Evolutionary conservation across 2,329 filamentous ascomycete species (phyloP).

Genomic region (Biscogniauxia marginata): DNA sequence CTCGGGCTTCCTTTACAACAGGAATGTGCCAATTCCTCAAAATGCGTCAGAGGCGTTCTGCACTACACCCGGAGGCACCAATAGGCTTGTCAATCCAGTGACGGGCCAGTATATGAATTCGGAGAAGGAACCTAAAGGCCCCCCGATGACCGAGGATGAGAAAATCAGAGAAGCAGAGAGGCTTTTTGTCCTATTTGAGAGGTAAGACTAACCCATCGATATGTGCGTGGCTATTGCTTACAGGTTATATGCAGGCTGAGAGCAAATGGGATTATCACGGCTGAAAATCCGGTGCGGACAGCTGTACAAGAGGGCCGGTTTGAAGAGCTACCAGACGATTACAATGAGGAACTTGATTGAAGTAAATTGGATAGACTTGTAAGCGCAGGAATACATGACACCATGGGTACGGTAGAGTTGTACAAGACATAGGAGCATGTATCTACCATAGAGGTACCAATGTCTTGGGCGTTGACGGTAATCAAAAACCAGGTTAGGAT

Average conservation of each 20-base stretch:
- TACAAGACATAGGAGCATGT: neutral
- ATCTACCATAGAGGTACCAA: neutral
- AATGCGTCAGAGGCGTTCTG: conserved; percentile 56
- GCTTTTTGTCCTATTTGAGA: conserved; percentile 87
- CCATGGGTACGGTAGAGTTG: neutral
- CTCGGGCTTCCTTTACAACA: conserved; percentile 82
- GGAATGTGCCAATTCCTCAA: conserved; percentile 75
- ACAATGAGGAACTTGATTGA: conserved; percentile 30
- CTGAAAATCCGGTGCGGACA: conserved; percentile 66
- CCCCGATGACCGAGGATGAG: conserved; percentile 85
- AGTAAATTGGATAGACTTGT: neutral
- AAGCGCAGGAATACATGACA: neutral
- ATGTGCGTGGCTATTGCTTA: conserved; percentile 14
- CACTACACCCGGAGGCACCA: conserved; percentile 28
- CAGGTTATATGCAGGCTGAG: conserved; percentile 22
- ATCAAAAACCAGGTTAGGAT: neutral
- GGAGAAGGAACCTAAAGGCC: conserved; percentile 57
- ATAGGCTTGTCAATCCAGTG: conserved; percentile 69
- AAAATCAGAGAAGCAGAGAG: conserved; percentile 89
- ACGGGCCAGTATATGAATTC: conserved; percentile 78
- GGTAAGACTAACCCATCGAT: conserved; percentile 46
- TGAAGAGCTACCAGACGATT: conserved; percentile 52
- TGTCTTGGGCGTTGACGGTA: neutral
- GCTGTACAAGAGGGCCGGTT: conserved; percentile 63
- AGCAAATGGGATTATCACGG: conserved; percentile 58